phyloP scores from a whole-genome alignment of 2,329 filamentous ascomycete species.

The Sporothrix variecibatus region DNA sequence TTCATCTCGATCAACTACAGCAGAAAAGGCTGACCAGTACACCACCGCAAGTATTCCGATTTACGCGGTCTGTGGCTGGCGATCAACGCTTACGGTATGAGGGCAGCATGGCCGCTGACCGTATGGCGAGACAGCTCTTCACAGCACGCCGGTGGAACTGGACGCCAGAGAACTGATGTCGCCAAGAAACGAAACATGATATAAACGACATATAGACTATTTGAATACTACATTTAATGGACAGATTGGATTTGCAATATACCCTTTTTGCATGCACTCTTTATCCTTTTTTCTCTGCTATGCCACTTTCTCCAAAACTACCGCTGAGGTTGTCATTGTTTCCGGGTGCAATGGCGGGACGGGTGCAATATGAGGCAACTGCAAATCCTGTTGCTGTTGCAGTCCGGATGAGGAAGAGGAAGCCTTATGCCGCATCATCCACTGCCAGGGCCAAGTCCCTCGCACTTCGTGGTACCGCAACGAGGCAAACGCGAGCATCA shows the following conservation, averaged over 20 bases:
- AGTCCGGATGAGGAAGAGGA: background rate
- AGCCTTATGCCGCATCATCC: background rate
- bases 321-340: background rate
- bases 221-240: background rate
- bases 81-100: constrained; percentile 54
- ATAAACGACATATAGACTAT: background rate
- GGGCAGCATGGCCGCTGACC: constrained; percentile 52
- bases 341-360: background rate
- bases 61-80: constrained; percentile 53
- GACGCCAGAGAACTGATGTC: constrained; percentile 50
- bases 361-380: background rate
- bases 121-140: constrained; percentile 56
- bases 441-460: background rate
- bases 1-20: background rate
- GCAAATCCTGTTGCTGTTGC: background rate
- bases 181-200: background rate
- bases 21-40: background rate
- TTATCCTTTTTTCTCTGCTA: background rate
- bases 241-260: background rate
- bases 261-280: background rate
- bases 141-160: constrained; percentile 61
- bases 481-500: constrained; percentile 23
- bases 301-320: background rate
- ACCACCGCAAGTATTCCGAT: constrained; percentile 45
- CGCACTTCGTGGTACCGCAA: constrained; percentile 3